Base-by-base conservation (phyloP, 78 protist species). In the Protostelium mycophagum region DNA sequence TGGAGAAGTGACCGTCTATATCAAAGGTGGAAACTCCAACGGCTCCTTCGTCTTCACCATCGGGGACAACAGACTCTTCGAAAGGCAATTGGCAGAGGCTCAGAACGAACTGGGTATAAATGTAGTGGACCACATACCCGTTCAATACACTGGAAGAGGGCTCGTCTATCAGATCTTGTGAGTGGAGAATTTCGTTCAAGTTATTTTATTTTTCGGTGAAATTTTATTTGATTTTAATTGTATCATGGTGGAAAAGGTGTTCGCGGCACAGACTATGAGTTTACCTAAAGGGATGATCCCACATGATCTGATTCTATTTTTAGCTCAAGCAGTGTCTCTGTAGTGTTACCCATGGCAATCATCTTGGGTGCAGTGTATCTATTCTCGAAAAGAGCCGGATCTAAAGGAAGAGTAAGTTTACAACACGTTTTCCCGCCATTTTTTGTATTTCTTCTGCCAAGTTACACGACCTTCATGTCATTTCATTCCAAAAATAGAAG, bases 51-150 rank as follows among this genome's bases (percentile, higher is more conserved):
- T 51, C 31, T 89, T 92, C 83, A 28, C 36, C 84, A 92, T 92
- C 83, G 94, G 94, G 34, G 94, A 92, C 34, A 92, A 84, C 31
- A 87, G 85, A 35, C 38, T 92, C 35, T 92, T 92, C 39, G 91
- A 92, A 89, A 90, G 86, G 28, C 94, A 92, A 89, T 34, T 92
- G 10, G 94, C 88, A 63, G 38, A 86, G 34, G 87, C 89, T 63
- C 94, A 92, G 87, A 84, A 84, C 0, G 39, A 35, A 0, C n/a
- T 37, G 36, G 94, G 94, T 35, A 34, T 88, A 25, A 34, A 38
- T 25, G 89, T 89, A 35, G 38, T 85, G 1, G 84, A 88, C 1
- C 90, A 39, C 34, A 63, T 89, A 10, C 90, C 91, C 28, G 85
- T 92, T 1, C 63, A 83, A 0, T 92, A 92, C 83, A 0, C 37